Conservation (phyloP, 306 rosid species). For the Delonix regia region DNA sequence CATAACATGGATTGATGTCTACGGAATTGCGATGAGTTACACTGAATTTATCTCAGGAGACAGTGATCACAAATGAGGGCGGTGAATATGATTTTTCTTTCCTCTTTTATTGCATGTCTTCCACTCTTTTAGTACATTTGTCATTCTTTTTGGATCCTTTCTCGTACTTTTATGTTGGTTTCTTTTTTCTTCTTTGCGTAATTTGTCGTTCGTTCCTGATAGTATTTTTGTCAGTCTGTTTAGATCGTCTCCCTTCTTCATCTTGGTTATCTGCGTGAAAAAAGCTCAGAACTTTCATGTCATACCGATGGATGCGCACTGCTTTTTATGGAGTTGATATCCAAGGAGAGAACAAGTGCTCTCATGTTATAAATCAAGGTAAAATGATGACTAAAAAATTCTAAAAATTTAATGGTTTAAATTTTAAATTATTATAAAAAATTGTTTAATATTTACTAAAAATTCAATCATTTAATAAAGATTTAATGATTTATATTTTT, state of each 20-base stretch:
- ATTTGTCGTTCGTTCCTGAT: background rate
- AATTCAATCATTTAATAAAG: no score
- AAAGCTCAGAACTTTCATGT: background rate
- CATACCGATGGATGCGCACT: background rate
- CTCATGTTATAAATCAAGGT: background rate
- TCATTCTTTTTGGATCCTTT: background rate
- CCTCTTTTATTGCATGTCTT: background rate
- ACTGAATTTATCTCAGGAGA: constrained; percentile 12
- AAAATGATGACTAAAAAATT: background rate
- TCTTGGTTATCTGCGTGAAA: background rate
- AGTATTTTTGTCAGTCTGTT: background rate
- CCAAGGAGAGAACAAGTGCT: background rate
- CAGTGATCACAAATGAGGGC: constrained; percentile 8
- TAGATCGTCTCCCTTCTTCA: background rate
- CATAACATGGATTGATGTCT: constrained; percentile 17
- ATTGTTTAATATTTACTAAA: no score
- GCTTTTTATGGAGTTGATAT: background rate
- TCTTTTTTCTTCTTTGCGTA: background rate
- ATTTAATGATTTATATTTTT: no score
- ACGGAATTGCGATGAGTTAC: constrained; percentile 18
- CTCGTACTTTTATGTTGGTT: background rate
- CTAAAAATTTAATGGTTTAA: no score
- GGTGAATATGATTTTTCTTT: constrained; percentile 4
- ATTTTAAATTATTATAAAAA: no score
- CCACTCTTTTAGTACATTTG: background rate